Conservation (phyloP, 805 yeast species). For the Ogataea corticis region DNA sequence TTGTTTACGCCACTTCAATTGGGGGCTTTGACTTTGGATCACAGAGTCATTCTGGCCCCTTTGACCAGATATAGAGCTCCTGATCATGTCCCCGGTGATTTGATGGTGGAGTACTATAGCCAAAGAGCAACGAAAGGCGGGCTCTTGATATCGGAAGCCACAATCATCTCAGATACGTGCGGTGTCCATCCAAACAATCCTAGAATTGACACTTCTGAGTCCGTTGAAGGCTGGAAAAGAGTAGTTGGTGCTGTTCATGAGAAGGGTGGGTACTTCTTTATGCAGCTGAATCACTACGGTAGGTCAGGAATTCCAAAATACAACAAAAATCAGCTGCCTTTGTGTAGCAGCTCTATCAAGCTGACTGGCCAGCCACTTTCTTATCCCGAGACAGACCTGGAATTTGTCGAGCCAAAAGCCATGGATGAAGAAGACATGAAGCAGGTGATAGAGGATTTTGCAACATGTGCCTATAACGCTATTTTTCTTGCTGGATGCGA, state of each 20-base stretch:
- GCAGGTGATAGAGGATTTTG: conserved; percentile 29
- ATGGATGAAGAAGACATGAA: conserved; percentile 39
- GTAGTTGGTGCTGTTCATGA: conserved; percentile 47
- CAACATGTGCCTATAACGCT: conserved; percentile 33
- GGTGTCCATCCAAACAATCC: conserved; percentile 24
- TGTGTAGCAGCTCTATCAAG: conserved; percentile 13
- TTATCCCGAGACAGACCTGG: conserved; percentile 7
- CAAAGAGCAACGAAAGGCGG: conserved; percentile 37
- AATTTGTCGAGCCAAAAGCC: conserved; percentile 24
- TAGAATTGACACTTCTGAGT: conserved; percentile 25
- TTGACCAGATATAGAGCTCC: conserved; percentile 44
- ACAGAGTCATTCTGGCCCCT: conserved; percentile 48
- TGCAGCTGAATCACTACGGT: conserved; percentile 51
- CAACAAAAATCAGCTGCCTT: conserved; percentile 13
- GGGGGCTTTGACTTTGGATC: conserved; percentile 35
- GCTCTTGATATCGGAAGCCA: conserved; percentile 37
- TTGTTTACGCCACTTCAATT: conserved; percentile 41
- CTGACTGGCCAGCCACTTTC: conserved; percentile 12
- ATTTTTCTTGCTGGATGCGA: conserved; percentile 41
- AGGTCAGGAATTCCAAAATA: conserved; percentile 33
- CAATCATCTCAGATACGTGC: conserved; percentile 30
- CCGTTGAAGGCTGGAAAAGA: conserved; percentile 38
- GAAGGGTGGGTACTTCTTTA: conserved; percentile 37
- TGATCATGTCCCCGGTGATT: conserved; percentile 32
- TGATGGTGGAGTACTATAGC: conserved; percentile 32